Conservation (phyloP, 768 basidiomycete genomes). For the Lactarius pseudohatsudake region DNA sequence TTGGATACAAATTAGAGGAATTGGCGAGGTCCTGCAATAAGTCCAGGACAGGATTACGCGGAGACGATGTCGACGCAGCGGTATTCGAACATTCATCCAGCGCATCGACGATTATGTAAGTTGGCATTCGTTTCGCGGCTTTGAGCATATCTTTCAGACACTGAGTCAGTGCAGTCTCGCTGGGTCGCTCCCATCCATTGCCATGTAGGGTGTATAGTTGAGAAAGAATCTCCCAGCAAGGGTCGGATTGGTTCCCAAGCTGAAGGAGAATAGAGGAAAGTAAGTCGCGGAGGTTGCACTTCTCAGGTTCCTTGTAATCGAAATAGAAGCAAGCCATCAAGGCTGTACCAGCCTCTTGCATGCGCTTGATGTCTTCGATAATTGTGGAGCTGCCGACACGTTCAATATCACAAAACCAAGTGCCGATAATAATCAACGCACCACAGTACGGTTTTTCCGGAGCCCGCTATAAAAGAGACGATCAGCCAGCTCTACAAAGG, state of each 20-base stretch:
- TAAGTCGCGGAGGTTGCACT: conserved; percentile 7
- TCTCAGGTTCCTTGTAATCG: conserved; percentile 7
- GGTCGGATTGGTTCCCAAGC: conserved; percentile 1
- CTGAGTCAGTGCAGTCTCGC: neutral
- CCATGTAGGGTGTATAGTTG: neutral
- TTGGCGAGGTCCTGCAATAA: conserved; percentile 8
- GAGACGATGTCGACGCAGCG: conserved; percentile 5
- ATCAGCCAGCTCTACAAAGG: neutral
- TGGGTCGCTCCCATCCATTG: neutral
- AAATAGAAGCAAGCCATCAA: conserved; percentile 15
- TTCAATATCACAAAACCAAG: no score
- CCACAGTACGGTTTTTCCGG: conserved; percentile 15
- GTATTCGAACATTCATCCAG: conserved; percentile 12
- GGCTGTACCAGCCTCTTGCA: neutral
- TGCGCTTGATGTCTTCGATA: conserved; percentile 1
- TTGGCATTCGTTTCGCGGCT: neutral
- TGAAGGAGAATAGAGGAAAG: conserved; percentile 17
- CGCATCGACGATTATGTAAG: conserved; percentile 17
- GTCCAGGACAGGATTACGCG: conserved; percentile 5
- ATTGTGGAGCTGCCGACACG: neutral
- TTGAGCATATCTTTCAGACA: conserved; percentile 16
- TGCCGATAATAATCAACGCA: neutral
- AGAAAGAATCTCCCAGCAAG: conserved; percentile 4
- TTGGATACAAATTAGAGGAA: neutral
- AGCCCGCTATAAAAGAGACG: conserved; percentile 5